phyloP scores from a whole-genome alignment of 140 eudicot species.

The Stevia rebaudiana region DNA sequence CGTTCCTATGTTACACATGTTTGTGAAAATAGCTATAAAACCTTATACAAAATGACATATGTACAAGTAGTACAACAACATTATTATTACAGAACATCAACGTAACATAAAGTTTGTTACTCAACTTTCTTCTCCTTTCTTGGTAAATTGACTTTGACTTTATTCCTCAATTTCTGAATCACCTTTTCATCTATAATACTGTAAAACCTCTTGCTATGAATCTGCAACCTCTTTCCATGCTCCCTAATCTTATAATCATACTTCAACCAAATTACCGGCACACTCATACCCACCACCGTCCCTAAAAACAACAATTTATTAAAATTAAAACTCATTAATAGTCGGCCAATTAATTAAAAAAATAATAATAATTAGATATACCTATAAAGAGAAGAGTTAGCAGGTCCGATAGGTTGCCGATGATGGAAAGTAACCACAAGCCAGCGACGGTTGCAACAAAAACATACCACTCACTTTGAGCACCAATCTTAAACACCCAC shows the following conservation, averaged over 20 bases:
- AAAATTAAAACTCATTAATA: too few species aligned
- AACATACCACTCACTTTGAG: conserved; percentile 55
- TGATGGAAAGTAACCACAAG: conserved; percentile 44
- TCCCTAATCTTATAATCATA: conserved; percentile 44
- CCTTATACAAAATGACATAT: too few species aligned
- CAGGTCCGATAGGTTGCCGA: conserved; percentile 41
- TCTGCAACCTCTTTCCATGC: conserved; percentile 36
- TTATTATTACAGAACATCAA: too few species aligned
- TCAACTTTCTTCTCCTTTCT: conserved; percentile 41
- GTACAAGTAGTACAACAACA: too few species aligned
- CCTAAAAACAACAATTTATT: conserved; percentile 26
- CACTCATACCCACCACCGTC: conserved; percentile 39
- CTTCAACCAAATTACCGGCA: conserved; percentile 42
- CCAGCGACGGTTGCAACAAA: conserved; percentile 37
- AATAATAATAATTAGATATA: neutral
- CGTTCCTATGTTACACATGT: too few species aligned
- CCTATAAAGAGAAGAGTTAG: conserved; percentile 56
- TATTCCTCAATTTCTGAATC: conserved; percentile 33
- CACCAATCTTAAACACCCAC: conserved; percentile 59
- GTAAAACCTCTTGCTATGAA: conserved; percentile 33
- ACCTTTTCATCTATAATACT: conserved; percentile 38
- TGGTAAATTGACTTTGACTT: conserved; percentile 20
- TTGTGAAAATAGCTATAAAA: too few species aligned
- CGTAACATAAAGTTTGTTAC: neutral
- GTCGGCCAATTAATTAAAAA: too few species aligned